phyloP scores from a whole-genome alignment of 1,284 basidiomycete species.

The Fistulinella cinereoalba region DNA sequence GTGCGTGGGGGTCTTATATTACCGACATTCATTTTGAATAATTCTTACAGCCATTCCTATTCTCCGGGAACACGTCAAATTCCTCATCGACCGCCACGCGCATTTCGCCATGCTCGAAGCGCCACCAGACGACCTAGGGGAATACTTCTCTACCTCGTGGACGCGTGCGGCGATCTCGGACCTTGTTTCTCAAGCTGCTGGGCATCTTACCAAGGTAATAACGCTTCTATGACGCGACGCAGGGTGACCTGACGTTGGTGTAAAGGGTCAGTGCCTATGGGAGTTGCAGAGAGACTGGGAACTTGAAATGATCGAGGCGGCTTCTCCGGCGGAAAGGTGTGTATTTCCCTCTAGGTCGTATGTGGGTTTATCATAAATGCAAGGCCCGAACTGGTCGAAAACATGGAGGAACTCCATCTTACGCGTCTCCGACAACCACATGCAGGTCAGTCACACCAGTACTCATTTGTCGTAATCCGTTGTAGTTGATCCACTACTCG shows the following conservation, averaged over 20 bases:
- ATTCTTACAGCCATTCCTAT: slow-evolving; percentile 62
- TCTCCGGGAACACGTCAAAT: slow-evolving; percentile 66
- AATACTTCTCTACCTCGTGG: slow-evolving; percentile 58
- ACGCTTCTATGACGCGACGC: slow-evolving; percentile 2
- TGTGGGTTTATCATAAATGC: slow-evolving; percentile 28
- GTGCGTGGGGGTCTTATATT: slow-evolving; percentile 46
- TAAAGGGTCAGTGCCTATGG: slow-evolving; percentile 72
- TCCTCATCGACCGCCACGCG: slow-evolving; percentile 57
- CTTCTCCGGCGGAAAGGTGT: slow-evolving; percentile 48
- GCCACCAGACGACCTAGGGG: slow-evolving; percentile 50
- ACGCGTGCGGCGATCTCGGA: slow-evolving; percentile 51
- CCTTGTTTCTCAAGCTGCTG: slow-evolving; percentile 57
- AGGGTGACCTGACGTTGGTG: slow-evolving; percentile 11
- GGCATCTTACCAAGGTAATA: slow-evolving; percentile 59
- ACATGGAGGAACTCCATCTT: slow-evolving; percentile 51
- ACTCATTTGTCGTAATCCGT: background rate
- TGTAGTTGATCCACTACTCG: slow-evolving; percentile 5
- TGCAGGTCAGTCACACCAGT: slow-evolving; percentile 45
- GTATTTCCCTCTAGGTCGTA: slow-evolving; percentile 8
- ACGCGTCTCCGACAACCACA: slow-evolving; percentile 67
- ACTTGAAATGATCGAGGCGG: slow-evolving; percentile 53
- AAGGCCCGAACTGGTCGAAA: slow-evolving; percentile 36
- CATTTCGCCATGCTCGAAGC: slow-evolving; percentile 43
- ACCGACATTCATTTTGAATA: slow-evolving; percentile 9
- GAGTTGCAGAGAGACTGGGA: slow-evolving; percentile 75